Percentiles rank a stretch among this genome's conserved stretches.
These are phyloP conservation scores for Rhizopus stolonifer DNA, from an alignment of 371 early-diverging fungal genomes.

Conservation along the genomic window DNA sequence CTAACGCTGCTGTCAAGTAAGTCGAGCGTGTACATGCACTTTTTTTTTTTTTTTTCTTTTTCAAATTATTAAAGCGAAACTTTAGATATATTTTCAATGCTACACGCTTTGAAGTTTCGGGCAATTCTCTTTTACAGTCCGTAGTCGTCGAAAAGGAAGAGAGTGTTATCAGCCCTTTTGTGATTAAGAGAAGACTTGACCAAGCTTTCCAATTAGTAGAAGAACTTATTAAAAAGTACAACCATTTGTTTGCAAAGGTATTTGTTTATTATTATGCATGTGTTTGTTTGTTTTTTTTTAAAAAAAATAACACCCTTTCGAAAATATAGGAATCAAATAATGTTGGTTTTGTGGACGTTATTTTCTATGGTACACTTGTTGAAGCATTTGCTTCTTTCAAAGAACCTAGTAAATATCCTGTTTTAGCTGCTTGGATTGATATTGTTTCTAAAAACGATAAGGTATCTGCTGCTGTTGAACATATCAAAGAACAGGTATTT, in stretches of 20 bases:
- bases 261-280: constrained; percentile 1
- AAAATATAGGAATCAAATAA: constrained; percentile 25
- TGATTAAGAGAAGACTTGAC: constrained; percentile 38
- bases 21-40: too few relatives aligned
- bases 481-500: constrained; percentile 28
- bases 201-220: constrained; percentile 35
- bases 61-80: neutral
- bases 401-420: constrained; percentile 32
- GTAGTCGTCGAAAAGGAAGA: constrained; percentile 43
- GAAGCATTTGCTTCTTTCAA: constrained; percentile 30
- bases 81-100: constrained; percentile 33
- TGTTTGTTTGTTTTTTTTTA: constrained; percentile 5
- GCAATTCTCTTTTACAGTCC: constrained; percentile 22
- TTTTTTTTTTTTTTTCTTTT: too few relatives aligned
- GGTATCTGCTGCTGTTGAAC: constrained; percentile 28
- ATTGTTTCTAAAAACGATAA: constrained; percentile 28
- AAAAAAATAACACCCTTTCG: neutral
- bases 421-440: constrained; percentile 34
- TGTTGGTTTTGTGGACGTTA: constrained; percentile 30
- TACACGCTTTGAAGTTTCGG: constrained; percentile 27
- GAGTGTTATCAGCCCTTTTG: constrained; percentile 24
- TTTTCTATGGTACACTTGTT: constrained; percentile 38
- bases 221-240: constrained; percentile 15
- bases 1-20: constrained; percentile 47
- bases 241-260: constrained; percentile 36